A percentile compares a stretch with the other conserved stretches of the same genome.
phyloP scores from a whole-genome alignment of 306 rosid species.

The Comarum palustre region DNA sequence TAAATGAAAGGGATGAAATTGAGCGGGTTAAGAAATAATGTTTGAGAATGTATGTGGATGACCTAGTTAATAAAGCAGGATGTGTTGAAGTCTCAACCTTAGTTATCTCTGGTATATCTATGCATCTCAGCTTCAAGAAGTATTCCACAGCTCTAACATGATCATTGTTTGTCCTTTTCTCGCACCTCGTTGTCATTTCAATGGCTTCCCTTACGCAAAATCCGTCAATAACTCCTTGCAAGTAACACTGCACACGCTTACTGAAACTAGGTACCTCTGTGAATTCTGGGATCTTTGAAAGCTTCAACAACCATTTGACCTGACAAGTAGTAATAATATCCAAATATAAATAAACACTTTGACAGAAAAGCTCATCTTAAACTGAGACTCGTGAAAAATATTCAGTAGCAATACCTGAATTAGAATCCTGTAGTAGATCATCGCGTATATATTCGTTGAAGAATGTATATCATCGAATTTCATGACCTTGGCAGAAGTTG shows the following conservation, averaged over 20 bases:
- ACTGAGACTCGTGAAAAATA: not conserved
- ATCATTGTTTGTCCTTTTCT: slow-evolving; percentile 59
- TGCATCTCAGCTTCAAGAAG: slow-evolving; percentile 73
- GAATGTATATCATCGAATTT: not conserved
- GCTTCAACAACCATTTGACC: slow-evolving; percentile 73
- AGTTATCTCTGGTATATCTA: slow-evolving; percentile 54
- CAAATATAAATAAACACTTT: not conserved
- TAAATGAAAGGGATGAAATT: not conserved
- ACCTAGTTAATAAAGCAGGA: not conserved
- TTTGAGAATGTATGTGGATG: not conserved
- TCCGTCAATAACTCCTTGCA: slow-evolving; percentile 53
- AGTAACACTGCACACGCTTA: slow-evolving; percentile 42
- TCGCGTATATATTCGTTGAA: not conserved
- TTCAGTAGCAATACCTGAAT: not conserved
- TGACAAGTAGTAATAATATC: slow-evolving; percentile 3
- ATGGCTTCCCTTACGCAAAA: slow-evolving; percentile 55
- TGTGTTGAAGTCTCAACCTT: slow-evolving; percentile 36
- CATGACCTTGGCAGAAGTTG: not conserved
- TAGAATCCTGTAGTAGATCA: not conserved
- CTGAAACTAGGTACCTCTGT: slow-evolving; percentile 74
- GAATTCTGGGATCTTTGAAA: slow-evolving; percentile 61
- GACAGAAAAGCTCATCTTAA: too few relatives aligned
- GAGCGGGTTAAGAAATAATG: not conserved
- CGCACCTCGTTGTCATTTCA: slow-evolving; percentile 56
- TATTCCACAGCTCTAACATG: slow-evolving; percentile 87